phyloP scores from a whole-genome alignment of 805 yeast species.

The Henningerozyma blattae region DNA sequence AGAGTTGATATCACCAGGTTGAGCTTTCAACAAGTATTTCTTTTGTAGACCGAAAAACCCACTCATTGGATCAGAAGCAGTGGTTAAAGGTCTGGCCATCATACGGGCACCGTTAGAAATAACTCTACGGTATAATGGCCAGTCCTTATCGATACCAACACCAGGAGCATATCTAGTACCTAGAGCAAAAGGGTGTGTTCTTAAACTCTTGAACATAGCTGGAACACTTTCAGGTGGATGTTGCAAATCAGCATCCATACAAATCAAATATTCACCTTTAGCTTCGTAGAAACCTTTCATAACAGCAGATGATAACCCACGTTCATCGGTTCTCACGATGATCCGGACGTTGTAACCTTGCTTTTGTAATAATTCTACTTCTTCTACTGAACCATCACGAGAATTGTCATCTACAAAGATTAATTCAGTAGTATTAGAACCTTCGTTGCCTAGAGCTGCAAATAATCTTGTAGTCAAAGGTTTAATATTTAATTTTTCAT shows the following conservation, averaged over 20 bases:
- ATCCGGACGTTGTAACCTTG: slow-evolving; percentile 38
- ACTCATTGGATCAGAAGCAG: slow-evolving; percentile 43
- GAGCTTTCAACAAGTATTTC: slow-evolving; percentile 28
- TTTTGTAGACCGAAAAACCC: slow-evolving; percentile 41
- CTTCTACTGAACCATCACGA: slow-evolving; percentile 40
- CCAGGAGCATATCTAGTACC: slow-evolving; percentile 46
- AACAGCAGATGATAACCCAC: slow-evolving; percentile 40
- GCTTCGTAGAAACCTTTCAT: slow-evolving; percentile 36
- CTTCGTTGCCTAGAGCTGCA: slow-evolving; percentile 34
- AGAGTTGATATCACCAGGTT: slow-evolving; percentile 27
- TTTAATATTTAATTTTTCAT: slow-evolving; percentile 36
- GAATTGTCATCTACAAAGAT: slow-evolving; percentile 42
- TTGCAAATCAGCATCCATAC: slow-evolving; percentile 44
- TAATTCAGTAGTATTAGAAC: slow-evolving; percentile 32
- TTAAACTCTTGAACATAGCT: slow-evolving; percentile 29
- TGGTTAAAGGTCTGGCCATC: slow-evolving; percentile 37
- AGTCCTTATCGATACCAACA: slow-evolving; percentile 41
- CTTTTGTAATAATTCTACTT: slow-evolving; percentile 32
- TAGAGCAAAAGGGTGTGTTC: slow-evolving; percentile 32
- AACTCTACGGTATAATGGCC: slow-evolving; percentile 40
- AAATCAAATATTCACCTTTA: slow-evolving; percentile 34
- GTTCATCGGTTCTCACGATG: slow-evolving; percentile 38
- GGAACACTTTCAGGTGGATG: slow-evolving; percentile 44
- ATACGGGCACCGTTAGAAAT: slow-evolving; percentile 38
- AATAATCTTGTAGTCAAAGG: slow-evolving; percentile 38